Evolutionary conservation across 208 protist genomes (phyloP).

Genomic region (Trypanosoma avium): DNA sequence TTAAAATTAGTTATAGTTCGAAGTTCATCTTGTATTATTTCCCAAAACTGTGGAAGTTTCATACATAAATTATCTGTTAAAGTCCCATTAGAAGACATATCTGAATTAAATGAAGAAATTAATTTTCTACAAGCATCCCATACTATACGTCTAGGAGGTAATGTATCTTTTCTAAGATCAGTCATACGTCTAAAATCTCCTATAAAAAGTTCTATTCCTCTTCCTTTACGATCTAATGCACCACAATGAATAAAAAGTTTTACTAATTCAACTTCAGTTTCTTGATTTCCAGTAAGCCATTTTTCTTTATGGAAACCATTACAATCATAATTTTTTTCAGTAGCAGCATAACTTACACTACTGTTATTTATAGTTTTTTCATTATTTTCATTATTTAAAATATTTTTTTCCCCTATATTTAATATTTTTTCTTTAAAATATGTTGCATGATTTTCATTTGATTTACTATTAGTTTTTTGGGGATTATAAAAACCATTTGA

Average conservation of each 20-base stretch:
- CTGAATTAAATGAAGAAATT: not conserved
- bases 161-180: conserved; percentile 1
- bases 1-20: not conserved
- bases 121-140: conserved; percentile 4
- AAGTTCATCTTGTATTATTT: conserved; percentile 14
- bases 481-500: not conserved
- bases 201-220: conserved; percentile 7
- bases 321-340: not conserved
- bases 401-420: too few species aligned
- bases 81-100: not conserved
- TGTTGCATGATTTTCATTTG: not conserved
- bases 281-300: conserved; percentile 21
- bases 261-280: conserved; percentile 3
- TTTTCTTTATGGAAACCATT: not conserved
- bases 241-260: conserved; percentile 30
- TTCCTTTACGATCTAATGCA: conserved; percentile 4
- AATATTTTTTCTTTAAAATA: too few species aligned
- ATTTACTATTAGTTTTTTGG: not conserved
- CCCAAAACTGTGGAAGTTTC: conserved; percentile 9
- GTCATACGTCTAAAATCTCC: conserved; percentile 17
- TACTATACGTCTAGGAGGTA: conserved; percentile 21
- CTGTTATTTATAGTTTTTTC: not conserved
- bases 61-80: not conserved
- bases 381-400: not conserved
- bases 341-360: not conserved